A percentile compares a stretch with the other conserved stretches of the same genome.
Evolutionary conservation across 768 basidiomycete species (phyloP).

Genomic region (Aureoboletus auriporus): DNA sequence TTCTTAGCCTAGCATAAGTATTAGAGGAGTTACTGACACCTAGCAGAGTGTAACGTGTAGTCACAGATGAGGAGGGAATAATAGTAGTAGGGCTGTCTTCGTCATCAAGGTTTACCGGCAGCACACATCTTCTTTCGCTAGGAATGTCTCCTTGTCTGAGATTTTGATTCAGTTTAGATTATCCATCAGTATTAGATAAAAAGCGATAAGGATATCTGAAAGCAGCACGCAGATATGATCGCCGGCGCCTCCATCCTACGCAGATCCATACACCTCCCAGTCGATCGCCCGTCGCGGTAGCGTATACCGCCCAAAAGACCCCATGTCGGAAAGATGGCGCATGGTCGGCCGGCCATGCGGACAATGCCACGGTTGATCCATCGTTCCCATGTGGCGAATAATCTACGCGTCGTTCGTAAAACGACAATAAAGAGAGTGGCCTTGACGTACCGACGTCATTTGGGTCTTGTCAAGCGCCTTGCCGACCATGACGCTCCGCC

Average conservation of each 20-base stretch:
- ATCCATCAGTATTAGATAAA: conserved; percentile 12
- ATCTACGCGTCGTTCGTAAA: conserved; percentile 39
- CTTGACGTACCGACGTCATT: conserved; percentile 64
- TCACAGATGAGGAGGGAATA: no score
- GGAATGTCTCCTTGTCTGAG: not conserved
- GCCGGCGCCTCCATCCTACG: not conserved
- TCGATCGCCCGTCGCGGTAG: conserved; percentile 23
- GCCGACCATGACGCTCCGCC: conserved; percentile 96
- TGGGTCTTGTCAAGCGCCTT: conserved; percentile 70
- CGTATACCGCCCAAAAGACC: conserved; percentile 17
- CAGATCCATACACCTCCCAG: conserved; percentile 31
- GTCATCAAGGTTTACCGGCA: no score
- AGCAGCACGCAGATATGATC: no score
- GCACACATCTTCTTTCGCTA: not conserved
- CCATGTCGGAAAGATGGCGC: conserved; percentile 66
- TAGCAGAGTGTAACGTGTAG: no score
- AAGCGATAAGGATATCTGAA: no score
- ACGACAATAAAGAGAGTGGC: not conserved
- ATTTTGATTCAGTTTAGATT: conserved; percentile 3
- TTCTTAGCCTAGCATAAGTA: no score
- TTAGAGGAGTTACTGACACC: no score
- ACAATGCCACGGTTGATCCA: conserved; percentile 86
- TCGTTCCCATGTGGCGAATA: conserved; percentile 76
- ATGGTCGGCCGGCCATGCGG: conserved; percentile 86
- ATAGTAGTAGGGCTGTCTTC: no score